Percentiles rank a stretch among this genome's conserved stretches.
Conservation (phyloP, 2,329 filamentous ascomycete species). For the Ceratocystis destructans region DNA sequence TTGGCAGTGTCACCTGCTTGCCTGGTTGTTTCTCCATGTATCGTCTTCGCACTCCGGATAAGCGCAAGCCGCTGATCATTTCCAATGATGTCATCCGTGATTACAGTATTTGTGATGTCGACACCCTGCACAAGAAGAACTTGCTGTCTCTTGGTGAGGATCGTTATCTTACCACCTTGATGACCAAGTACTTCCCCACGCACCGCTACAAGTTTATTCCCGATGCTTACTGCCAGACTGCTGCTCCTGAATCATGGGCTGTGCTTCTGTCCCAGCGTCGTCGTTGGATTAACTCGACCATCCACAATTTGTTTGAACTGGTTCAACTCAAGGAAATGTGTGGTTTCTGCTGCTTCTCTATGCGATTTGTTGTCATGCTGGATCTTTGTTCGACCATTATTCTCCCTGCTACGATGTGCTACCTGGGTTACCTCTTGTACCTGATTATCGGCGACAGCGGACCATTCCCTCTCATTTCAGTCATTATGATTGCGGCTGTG, state of each 20-base stretch:
- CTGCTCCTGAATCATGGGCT: slow-evolving; percentile 85
- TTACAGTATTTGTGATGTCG: slow-evolving; percentile 77
- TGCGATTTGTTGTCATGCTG: slow-evolving; percentile 92
- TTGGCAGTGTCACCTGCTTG: slow-evolving; percentile 95
- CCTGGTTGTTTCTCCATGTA: slow-evolving; percentile 99
- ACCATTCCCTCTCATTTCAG: slow-evolving; percentile 71
- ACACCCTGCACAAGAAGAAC: slow-evolving; percentile 96
- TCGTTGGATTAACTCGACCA: slow-evolving; percentile 98
- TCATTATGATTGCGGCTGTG: slow-evolving; percentile 77
- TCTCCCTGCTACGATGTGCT: slow-evolving; percentile 75
- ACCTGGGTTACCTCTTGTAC: slow-evolving; percentile 81
- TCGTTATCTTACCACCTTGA: slow-evolving; percentile 90
- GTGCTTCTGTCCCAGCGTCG: slow-evolving; percentile 94
- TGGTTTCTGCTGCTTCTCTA: slow-evolving; percentile 97
- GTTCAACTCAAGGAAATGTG: slow-evolving; percentile 86
- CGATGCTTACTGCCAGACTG: slow-evolving; percentile 84
- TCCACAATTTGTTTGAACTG: slow-evolving; percentile 89
- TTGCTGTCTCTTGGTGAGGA: slow-evolving; percentile 86
- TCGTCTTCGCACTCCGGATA: slow-evolving; percentile 82
- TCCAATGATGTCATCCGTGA: slow-evolving; percentile 76
- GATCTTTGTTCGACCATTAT: slow-evolving; percentile 89
- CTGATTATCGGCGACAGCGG: slow-evolving; percentile 52
- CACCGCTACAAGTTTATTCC: slow-evolving; percentile 96
- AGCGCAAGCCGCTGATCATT: slow-evolving; percentile 87
- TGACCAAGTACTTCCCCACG: slow-evolving; percentile 92